A percentile compares a stretch with the other conserved stretches of the same genome.
Evolutionary conservation across 2,329 filamentous ascomycete species (phyloP).

Genomic region (Aspergillus proliferans): DNA sequence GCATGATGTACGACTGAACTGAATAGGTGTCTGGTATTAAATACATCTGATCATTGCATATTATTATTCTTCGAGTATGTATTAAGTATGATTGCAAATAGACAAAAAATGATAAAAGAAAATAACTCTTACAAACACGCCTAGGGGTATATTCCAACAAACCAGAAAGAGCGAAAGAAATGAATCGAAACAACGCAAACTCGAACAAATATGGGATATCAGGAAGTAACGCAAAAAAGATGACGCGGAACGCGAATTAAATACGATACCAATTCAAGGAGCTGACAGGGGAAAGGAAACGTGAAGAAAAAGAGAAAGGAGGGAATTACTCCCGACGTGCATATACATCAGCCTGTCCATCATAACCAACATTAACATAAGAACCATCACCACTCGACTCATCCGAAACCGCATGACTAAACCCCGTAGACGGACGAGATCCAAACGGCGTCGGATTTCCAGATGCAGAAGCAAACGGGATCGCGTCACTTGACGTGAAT

Average conservation of each 20-base stretch:
- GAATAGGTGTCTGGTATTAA: too few relatives aligned
- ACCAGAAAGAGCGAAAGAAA: neutral
- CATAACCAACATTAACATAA: neutral
- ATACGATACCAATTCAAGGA: neutral
- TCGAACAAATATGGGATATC: neutral
- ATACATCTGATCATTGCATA: too few relatives aligned
- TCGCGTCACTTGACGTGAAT: slow-evolving; percentile 42
- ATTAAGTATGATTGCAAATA: too few relatives aligned
- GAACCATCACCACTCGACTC: neutral
- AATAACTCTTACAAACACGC: neutral
- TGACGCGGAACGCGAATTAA: neutral
- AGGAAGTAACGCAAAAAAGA: neutral
- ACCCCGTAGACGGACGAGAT: neutral
- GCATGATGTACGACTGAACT: too few relatives aligned
- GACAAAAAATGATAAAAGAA: too few relatives aligned
- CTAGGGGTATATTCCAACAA: neutral
- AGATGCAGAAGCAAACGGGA: slow-evolving; percentile 33
- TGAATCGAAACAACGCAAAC: neutral
- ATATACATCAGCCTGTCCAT: neutral
- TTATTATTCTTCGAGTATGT: too few relatives aligned
- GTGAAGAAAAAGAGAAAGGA: neutral
- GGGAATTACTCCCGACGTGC: neutral
- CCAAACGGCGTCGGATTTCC: neutral
- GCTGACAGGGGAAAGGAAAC: neutral
- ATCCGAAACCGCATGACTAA: neutral